Percentiles rank a stretch among this genome's conserved stretches.
Conservation (phyloP, 176 grass and related monocot genomes). For the Thinopyrum elongatum region DNA sequence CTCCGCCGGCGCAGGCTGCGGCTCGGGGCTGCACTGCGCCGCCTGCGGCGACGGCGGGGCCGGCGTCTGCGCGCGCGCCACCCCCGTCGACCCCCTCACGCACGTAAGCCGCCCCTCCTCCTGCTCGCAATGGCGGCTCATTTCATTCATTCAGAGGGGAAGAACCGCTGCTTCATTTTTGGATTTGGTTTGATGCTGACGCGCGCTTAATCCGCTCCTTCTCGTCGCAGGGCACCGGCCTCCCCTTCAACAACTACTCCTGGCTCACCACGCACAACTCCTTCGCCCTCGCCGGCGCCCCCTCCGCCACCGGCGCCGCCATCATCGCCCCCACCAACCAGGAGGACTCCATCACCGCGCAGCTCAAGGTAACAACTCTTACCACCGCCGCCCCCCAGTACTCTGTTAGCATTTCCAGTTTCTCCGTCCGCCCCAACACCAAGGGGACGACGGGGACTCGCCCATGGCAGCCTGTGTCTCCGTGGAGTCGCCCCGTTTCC, state of each 20-base stretch:
- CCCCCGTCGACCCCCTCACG: slow-evolving; percentile 55
- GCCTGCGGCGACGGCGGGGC: slow-evolving; percentile 39
- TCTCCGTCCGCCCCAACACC: neutral
- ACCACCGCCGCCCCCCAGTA: neutral
- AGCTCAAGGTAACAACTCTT: slow-evolving; percentile 45
- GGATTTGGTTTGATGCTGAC: neutral
- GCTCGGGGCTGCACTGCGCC: slow-evolving; percentile 62
- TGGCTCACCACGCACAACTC: slow-evolving; percentile 99
- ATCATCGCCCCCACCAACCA: slow-evolving; percentile 61
- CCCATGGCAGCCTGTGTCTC: neutral
- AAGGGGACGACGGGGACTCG: no score
- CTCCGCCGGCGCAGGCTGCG: slow-evolving; percentile 47
- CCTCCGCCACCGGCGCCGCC: slow-evolving; percentile 38
- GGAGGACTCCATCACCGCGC: slow-evolving; percentile 76
- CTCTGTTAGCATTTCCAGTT: neutral
- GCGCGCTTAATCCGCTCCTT: no score
- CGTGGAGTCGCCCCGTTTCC: neutral
- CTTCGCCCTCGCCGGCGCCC: slow-evolving; percentile 49
- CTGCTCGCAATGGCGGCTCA: neutral
- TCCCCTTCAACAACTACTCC: slow-evolving; percentile 85
- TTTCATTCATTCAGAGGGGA: no score
- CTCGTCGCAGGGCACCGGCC: slow-evolving; percentile 40
- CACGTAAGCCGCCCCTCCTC: neutral
- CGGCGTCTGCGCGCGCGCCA: slow-evolving; percentile 54
- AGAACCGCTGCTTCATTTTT: neutral